Evolutionary conservation across 805 yeast genomes (phyloP), one percentile per base, ranked within the genome.

Genomic region (Pichia cabralensis): DNA sequence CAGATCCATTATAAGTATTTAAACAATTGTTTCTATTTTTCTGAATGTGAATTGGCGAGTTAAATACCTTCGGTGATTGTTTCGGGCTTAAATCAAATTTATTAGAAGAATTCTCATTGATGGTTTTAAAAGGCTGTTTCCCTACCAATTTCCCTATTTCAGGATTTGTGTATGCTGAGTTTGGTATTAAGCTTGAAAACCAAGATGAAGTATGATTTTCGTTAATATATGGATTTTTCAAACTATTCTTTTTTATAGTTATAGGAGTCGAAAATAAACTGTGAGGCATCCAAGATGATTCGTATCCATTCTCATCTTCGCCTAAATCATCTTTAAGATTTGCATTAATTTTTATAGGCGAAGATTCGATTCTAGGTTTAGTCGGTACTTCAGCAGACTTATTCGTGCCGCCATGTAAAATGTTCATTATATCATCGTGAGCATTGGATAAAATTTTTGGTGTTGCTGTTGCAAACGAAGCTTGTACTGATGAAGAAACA

Each of bases 1-100:
- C 65, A 13, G 61, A 48, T 0, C 67, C 71, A 34, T 53, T 58
- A 22, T 43, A 43, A 8, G 18, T n/a, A n/a, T n/a, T n/a, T n/a
- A n/a, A n/a, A n/a, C n/a, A n/a, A n/a, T n/a, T n/a, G n/a, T 27
- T 14, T 25, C 16, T 14, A 14, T 7, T 16, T 6, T 14, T 25
- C 15, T 25, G 12, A 14, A 6, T 2, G 5, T 3, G 16, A 8
- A 5, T 25, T 20, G 9, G 9, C 8, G 22, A 9, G 17, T 14
- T 25, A 11, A 25, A 8, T 25, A 14, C 16, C 9, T 11, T n/a
- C n/a, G n/a, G n/a, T n/a, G n/a, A n/a, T n/a, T n/a, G n/a, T n/a
- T n/a, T n/a, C n/a, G n/a, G n/a, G n/a, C n/a, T n/a, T n/a, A n/a
- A n/a, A n/a, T n/a, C n/a, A n/a, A n/a, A n/a, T n/a, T n/a, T n/a